Conservation (phyloP, 305 asterid genomes). For the Stenogyne calaminthoides region DNA sequence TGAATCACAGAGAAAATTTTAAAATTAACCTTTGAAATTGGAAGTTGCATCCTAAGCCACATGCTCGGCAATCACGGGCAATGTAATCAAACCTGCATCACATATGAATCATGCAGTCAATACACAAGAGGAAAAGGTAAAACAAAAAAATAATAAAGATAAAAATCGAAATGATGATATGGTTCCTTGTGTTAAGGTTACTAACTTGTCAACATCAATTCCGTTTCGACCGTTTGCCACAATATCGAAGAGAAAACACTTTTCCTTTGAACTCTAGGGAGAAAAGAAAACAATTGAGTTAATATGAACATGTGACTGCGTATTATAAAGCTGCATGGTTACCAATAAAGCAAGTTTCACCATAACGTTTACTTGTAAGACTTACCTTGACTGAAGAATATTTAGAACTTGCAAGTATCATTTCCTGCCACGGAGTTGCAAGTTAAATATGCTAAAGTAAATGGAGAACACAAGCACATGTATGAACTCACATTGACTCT, state of each 20-base stretch:
- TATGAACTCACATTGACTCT: slow-evolving; percentile 67
- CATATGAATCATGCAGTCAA: slow-evolving; percentile 15
- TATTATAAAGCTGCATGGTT: slow-evolving; percentile 20
- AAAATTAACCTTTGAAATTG: slow-evolving; percentile 67
- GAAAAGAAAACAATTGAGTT: slow-evolving; percentile 35
- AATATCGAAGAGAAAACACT: slow-evolving; percentile 80
- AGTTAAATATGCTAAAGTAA: slow-evolving; percentile 11
- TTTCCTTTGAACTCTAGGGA: slow-evolving; percentile 72
- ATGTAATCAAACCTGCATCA: slow-evolving; percentile 86
- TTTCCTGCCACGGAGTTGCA: slow-evolving; percentile 57
- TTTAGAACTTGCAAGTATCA: slow-evolving; percentile 84
- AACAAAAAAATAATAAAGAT: neutral
- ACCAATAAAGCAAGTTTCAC: neutral
- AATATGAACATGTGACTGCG: slow-evolving; percentile 20
- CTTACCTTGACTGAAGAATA: slow-evolving; percentile 53
- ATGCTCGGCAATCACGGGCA: slow-evolving; percentile 84
- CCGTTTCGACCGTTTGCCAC: slow-evolving; percentile 99
- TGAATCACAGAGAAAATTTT: slow-evolving; percentile 19
- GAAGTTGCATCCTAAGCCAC: slow-evolving; percentile 91
- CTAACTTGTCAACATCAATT: slow-evolving; percentile 97
- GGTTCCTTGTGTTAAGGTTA: slow-evolving; percentile 33
- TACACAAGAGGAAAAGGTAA: neutral
- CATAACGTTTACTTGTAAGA: slow-evolving; percentile 26
- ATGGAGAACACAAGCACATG: slow-evolving; percentile 20
- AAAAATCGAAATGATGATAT: slow-evolving; percentile 17